Evolutionary conservation across 1,139 yeast species (phyloP), one percentile per base, ranked within the genome.

Genomic region (Saccharomyces hybrid): DNA sequence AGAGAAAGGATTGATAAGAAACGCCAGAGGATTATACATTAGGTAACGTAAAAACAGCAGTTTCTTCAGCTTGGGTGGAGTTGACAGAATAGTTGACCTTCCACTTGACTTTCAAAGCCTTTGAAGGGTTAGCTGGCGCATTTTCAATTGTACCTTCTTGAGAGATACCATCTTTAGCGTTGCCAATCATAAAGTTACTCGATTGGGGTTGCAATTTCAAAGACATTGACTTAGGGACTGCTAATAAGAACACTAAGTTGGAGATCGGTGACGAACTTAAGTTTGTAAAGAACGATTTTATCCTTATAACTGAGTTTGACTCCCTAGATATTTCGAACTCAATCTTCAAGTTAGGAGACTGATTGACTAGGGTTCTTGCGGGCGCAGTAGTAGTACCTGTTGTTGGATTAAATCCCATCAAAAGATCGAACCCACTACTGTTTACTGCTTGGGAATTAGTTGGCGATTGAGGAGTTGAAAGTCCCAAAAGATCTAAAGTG

Each of bases 191-290:
- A 14, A 68, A 62, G 53, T 80, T 81, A 44, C 82, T 78, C 11
- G 88, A 77, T 62, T 88, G 95, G 1, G 95, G 83, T 53, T 80
- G 76, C 71, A 90, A 77, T 48, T 75, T 76, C 60, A 90, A 76
- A 54, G 78, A 78, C 64, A 86, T 81, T 27, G 78, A 68, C 65
- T 85, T 87, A 49, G 96, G 93, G 38, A 86, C 96, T 0, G 98
- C 97, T 53, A 89, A 73, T 67, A 85, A 77, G 65, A 88, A 83
- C 63, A 81, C 81, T 51, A 91, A 71, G 56, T 78, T 76, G 53
- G 76, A 71, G 55, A 81, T 76, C 60, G 76, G 76, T 56, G 75
- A 75, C 62, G 71, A 72, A 57, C 67, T 73, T 57, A 71, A 65
- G 64, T 80, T 82, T 11, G 82, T 69, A 58, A 79, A 76, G 49